Base-by-base conservation (phyloP, 495 filamentous ascomycete species). In the Saxispiralis lemnorum region DNA sequence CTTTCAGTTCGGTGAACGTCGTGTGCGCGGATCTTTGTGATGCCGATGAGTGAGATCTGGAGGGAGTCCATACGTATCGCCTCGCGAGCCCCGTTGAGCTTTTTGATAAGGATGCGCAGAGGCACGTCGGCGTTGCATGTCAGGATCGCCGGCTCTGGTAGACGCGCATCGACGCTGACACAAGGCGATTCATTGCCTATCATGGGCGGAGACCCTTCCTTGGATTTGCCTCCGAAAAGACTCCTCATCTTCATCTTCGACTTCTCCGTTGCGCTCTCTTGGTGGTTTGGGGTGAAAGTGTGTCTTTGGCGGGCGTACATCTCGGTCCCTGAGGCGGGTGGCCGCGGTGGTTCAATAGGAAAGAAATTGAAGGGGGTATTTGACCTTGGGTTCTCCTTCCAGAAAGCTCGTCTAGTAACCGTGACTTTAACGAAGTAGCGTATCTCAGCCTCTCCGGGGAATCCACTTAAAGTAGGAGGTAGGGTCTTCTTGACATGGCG, bases 401-500 rank as follows among this genome's bases (percentile, higher is more conserved):
- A 88, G 48, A 92, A 71, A 17, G 79, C 71, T 0, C 82, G 81
- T 20, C 86, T 68, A 45, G 81, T 75, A 1, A 96, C 75, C 0
- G 89, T 97, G 11, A 76, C 85, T 57, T 97, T 97, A 47, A 95
- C 67, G 48, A 80, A 96, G 57, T 97, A 97, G 51, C 75, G 73
- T 43, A 97, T 88, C 58, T 88, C 85, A 39, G 87, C 89, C 60
- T 81, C 66, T 0, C 77, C 79, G 0, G 81, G 77, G 48, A 92
- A 82, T 2, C 81, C 83, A 38, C 71, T 81, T 46, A 95, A 66
- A 6, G 83, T 83, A 1, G 89, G 89, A 6, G 89, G 89, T 12
- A 97, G 69, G 0, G 86, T 92, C 56, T 75, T 79, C 54, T 79
- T 88, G 51, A 88, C 72, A 64, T 97, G 89, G 4, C 64, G 52